A percentile compares a stretch with the other conserved stretches of the same genome.
Conservation (phyloP, 225 moss, liverwort and hornwort species). For the Marchantia polymorpha region DNA sequence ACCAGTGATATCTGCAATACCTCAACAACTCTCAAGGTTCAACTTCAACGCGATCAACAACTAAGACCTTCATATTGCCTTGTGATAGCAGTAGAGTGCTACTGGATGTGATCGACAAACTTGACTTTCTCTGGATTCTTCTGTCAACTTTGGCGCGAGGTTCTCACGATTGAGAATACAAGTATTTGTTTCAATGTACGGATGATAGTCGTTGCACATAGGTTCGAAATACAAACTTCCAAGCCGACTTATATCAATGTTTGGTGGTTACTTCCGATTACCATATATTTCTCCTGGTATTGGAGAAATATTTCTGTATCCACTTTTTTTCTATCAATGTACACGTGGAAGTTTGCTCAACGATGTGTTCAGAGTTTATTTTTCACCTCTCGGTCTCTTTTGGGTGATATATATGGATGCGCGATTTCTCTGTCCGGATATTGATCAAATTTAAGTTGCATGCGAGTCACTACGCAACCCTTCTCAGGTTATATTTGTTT, state of each 20-base stretch:
- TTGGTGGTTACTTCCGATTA: background rate
- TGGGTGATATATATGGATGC: too few relatives aligned
- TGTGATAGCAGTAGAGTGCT: background rate
- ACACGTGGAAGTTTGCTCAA: background rate
- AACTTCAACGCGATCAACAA: slow-evolving; percentile 98
- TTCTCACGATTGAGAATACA: background rate
- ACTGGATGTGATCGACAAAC: background rate
- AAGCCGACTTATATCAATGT: background rate
- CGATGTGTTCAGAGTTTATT: background rate
- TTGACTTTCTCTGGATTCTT: background rate
- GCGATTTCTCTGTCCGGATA: too few relatives aligned
- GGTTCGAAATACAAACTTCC: background rate
- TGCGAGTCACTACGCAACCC: too few relatives aligned
- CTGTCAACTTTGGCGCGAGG: background rate
- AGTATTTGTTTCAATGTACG: background rate
- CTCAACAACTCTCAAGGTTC: slow-evolving; percentile 95
- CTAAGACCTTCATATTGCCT: slow-evolving; percentile 20
- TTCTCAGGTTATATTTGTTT: too few relatives aligned
- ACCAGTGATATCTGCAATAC: slow-evolving; percentile 97
- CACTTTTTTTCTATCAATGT: background rate
- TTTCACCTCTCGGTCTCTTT: too few relatives aligned
- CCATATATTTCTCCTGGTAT: background rate
- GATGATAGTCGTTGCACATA: background rate
- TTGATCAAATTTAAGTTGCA: too few relatives aligned
- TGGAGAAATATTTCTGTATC: background rate